Evolutionary conservation across 306 rosid genomes (phyloP).

Genomic region (Delonix regia): DNA sequence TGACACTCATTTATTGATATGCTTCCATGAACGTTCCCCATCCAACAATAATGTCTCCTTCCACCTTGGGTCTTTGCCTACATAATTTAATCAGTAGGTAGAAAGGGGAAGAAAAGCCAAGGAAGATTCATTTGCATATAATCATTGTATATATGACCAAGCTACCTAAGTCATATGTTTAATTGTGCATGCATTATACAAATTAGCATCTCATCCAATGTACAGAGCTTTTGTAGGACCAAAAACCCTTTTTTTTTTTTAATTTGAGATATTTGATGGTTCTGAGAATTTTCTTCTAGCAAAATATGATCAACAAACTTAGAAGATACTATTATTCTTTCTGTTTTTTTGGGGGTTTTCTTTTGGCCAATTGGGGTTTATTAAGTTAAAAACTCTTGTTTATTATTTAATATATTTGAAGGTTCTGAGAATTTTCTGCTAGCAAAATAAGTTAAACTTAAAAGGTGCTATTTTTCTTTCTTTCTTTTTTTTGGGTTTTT

Average conservation of each 20-base stretch:
- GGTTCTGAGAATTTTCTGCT: slow-evolving; percentile 33
- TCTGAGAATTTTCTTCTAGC: slow-evolving; percentile 32
- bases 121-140: slow-evolving; percentile 21
- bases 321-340: too few species aligned
- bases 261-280: too few species aligned
- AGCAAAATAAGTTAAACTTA: slow-evolving; percentile 11
- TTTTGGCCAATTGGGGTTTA: too few species aligned
- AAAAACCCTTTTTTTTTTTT: too few species aligned
- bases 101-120: neutral
- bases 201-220: slow-evolving; percentile 29
- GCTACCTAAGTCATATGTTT: neutral
- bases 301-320: too few species aligned
- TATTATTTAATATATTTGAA: too few species aligned
- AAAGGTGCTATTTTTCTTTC: slow-evolving; percentile 3
- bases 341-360: too few species aligned
- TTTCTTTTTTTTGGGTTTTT: too few species aligned
- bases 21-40: neutral
- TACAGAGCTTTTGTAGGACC: slow-evolving; percentile 27
- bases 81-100: slow-evolving; percentile 15
- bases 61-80: slow-evolving; percentile 1
- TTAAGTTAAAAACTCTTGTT: too few species aligned
- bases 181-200: neutral
- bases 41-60: neutral
- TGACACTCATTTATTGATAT: neutral
- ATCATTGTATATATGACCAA: neutral